These are phyloP conservation scores for Xylariaceae sp. DNA, from an alignment of 2,329 filamentous ascomycete genomes.

Conservation along the genomic window DNA sequence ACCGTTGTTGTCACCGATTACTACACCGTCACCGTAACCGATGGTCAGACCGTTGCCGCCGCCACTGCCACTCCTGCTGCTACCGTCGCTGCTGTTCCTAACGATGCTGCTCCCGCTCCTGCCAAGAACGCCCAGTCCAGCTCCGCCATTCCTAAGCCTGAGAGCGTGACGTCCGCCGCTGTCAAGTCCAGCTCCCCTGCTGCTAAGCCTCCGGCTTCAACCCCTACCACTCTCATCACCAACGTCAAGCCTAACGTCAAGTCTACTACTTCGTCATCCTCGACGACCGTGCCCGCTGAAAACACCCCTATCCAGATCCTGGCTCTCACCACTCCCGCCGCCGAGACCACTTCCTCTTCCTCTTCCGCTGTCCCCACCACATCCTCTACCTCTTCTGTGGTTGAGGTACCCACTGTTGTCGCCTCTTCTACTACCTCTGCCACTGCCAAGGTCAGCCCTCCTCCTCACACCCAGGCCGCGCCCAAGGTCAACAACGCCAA, in stretches of 20 bases:
- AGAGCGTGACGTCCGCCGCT: constrained; percentile 7
- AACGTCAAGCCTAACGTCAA: constrained; percentile 22
- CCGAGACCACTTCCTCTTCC: constrained; percentile 1
- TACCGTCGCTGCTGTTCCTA: too few species aligned
- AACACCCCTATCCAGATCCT: constrained; percentile 7
- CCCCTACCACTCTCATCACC: constrained; percentile 27
- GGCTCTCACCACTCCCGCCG: neutral
- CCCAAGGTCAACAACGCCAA: constrained; percentile 1
- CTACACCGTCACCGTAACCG: constrained; percentile 28
- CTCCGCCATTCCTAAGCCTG: constrained; percentile 2
- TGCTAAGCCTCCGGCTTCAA: constrained; percentile 9
- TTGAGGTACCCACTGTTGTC: neutral
- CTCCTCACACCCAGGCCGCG: constrained; percentile 4
- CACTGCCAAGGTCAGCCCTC: constrained; percentile 2
- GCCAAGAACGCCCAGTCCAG: neutral
- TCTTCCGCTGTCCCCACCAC: too few species aligned
- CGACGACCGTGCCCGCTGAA: constrained; percentile 6
- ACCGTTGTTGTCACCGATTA: constrained; percentile 30
- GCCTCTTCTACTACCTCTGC: neutral
- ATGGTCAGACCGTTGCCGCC: constrained; percentile 18
- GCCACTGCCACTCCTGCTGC: neutral
- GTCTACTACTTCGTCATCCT: constrained; percentile 13
- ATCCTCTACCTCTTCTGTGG: neutral
- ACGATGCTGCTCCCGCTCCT: too few species aligned
- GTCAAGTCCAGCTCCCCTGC: constrained; percentile 14